Evolutionary conservation across 106 monocot genomes (phyloP).

Genomic region (Posidonia australis): DNA sequence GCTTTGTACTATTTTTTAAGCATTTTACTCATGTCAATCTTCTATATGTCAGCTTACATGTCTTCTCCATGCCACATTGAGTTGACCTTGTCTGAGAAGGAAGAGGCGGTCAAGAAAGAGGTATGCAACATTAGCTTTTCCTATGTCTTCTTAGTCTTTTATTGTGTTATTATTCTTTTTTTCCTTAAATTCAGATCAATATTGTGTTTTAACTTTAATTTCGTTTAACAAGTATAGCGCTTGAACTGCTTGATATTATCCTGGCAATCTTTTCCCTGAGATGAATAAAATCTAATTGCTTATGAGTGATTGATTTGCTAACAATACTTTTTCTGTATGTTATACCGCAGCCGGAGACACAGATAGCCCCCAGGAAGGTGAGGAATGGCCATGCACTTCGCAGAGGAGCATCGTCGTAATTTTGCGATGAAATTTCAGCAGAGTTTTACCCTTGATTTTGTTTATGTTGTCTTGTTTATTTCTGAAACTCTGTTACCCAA

Average conservation of each 20-base stretch:
- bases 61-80: constrained; percentile 94
- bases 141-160: too few relatives aligned
- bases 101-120: constrained; percentile 85
- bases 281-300: neutral
- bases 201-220: too few relatives aligned
- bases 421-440: neutral
- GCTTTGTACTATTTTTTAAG: neutral
- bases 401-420: constrained; percentile 22
- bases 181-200: too few relatives aligned
- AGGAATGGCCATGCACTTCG: constrained; percentile 25
- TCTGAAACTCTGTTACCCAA: too few relatives aligned
- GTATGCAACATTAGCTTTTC: constrained; percentile 13
- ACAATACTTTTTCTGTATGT: neutral
- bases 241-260: neutral
- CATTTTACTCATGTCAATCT: neutral
- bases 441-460: too few relatives aligned
- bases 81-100: constrained; percentile 74
- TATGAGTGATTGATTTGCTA: neutral
- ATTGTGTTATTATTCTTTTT: too few relatives aligned
- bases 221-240: too few relatives aligned
- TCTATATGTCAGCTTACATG: constrained; percentile 59
- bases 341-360: constrained; percentile 41
- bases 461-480: too few relatives aligned
- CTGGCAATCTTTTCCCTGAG: neutral
- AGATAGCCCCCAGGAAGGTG: constrained; percentile 39